Base-by-base conservation (phyloP, 768 basidiomycete species). In the Lentinula aciculospora region DNA sequence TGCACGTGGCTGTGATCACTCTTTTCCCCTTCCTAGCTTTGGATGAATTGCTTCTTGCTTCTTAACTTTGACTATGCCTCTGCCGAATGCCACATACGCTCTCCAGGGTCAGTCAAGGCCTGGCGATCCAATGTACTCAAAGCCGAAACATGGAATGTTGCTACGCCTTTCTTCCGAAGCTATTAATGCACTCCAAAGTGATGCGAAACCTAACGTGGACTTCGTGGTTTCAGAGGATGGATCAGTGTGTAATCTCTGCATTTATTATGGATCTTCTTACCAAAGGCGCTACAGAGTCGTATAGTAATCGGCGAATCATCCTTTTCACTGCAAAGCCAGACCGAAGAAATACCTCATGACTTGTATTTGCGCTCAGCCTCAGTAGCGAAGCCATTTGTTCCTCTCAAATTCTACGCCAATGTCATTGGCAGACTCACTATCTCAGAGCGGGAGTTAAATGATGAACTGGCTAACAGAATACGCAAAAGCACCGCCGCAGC, bases 81-180 rank as follows among this genome's bases (percentile, higher is more conserved):
- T 92, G 25, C 86, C 89, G 39, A 73, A 77, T 63, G 72, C 74
- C 1, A 72, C 76, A 9, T 76, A 89, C 44, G 75, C 85, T 8
- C 77, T 92, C 42, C 79, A 84, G 42, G 81, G 83, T 31, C 76
- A 78, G 63, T 75, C 82, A 1, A 73, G 74, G 46, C 81, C 81
- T 32, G 83, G 81, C 45, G 84, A 81, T 60, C 73, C 80, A 0
- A 66, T 78, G 32, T 81, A 82, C 32, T 76, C 85, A 3, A 82
- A 79, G 59, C 83, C 83, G 12, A 89, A 88, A 74, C 78, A 79
- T 25, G 89, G 89, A 48, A 84, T 90, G 82, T 74, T 92, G 50
- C 80, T 92, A 39, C 84, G 88, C 57, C 77, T 92, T 80, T 83
- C 89, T 3, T 76, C 81, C 32, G 86, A 89, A 68, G 83, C 86